Evolutionary conservation across 2,329 filamentous ascomycete genomes (phyloP).

Genomic region (Curvularia lunata): DNA sequence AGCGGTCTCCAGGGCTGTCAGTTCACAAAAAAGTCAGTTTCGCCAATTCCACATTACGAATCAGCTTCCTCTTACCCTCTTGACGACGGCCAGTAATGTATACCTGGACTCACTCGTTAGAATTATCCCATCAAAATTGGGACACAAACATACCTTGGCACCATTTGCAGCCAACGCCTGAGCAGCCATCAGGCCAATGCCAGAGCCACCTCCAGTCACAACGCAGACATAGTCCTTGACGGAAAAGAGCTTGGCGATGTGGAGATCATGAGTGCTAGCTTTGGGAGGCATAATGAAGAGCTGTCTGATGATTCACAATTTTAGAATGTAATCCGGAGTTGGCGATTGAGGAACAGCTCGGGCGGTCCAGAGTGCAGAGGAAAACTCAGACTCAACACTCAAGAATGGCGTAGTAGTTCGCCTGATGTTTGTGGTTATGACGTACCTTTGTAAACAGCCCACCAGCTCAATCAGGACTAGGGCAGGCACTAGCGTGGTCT

Average conservation of each 20-base stretch:
- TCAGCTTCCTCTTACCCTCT: conserved; percentile 33
- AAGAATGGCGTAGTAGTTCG: conserved; percentile 8
- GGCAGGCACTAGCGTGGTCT: neutral
- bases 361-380: neutral
- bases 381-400: neutral
- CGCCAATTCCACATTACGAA: neutral
- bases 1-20: conserved; percentile 51
- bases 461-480: conserved; percentile 14
- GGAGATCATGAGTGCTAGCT: conserved; percentile 56
- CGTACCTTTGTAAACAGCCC: conserved; percentile 23
- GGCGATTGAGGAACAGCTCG: neutral
- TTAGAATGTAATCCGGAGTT: neutral
- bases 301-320: neutral
- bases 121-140: too few relatives aligned
- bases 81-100: conserved; percentile 64
- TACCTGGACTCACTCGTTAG: conserved; percentile 34
- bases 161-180: conserved; percentile 65
- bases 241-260: conserved; percentile 60
- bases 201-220: conserved; percentile 64
- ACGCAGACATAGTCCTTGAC: conserved; percentile 63
- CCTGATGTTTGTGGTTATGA: conserved; percentile 15
- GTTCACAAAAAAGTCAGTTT: neutral
- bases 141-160: conserved; percentile 53
- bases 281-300: conserved; percentile 37
- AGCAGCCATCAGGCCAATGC: conserved; percentile 69